Conservation (phyloP, 1,139 yeast genomes). For the Hansenula sp. region DNA sequence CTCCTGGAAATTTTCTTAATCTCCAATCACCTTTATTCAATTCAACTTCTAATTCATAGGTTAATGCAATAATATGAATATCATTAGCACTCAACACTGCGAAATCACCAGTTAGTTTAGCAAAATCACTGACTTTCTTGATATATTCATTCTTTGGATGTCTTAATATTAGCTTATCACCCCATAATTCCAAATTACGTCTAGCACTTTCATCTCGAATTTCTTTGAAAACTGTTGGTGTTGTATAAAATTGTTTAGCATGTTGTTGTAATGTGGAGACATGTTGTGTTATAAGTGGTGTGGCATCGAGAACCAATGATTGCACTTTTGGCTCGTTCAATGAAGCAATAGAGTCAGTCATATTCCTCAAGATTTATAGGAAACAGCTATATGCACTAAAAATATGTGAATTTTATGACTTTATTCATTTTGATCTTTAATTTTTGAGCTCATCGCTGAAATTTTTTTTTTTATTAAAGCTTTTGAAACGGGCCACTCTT, state of each 20-base stretch:
- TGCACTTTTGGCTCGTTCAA: slow-evolving; percentile 32
- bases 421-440: neutral
- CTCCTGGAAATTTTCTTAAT: slow-evolving; percentile 73
- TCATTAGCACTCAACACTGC: slow-evolving; percentile 87
- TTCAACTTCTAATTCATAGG: slow-evolving; percentile 82
- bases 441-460: slow-evolving; percentile 27
- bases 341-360: slow-evolving; percentile 11
- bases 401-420: too few species aligned
- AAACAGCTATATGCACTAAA: too few species aligned
- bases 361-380: too few species aligned
- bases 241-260: slow-evolving; percentile 73
- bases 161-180: slow-evolving; percentile 54
- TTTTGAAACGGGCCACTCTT: neutral
- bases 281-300: slow-evolving; percentile 86
- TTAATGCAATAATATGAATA: slow-evolving; percentile 85
- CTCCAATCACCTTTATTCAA: slow-evolving; percentile 64
- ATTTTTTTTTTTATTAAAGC: neutral
- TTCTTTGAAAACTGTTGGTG: slow-evolving; percentile 89
- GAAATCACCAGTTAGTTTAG: slow-evolving; percentile 88
- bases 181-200: slow-evolving; percentile 76
- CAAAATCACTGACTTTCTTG: slow-evolving; percentile 66
- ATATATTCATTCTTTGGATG: slow-evolving; percentile 73
- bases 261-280: slow-evolving; percentile 68
- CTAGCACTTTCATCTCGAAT: slow-evolving; percentile 84
- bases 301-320: slow-evolving; percentile 83